A percentile compares a stretch with the other conserved stretches of the same genome.
Conservation (phyloP, 2,329 filamentous ascomycete genomes). For the Ophiocordyceps sinensis region DNA sequence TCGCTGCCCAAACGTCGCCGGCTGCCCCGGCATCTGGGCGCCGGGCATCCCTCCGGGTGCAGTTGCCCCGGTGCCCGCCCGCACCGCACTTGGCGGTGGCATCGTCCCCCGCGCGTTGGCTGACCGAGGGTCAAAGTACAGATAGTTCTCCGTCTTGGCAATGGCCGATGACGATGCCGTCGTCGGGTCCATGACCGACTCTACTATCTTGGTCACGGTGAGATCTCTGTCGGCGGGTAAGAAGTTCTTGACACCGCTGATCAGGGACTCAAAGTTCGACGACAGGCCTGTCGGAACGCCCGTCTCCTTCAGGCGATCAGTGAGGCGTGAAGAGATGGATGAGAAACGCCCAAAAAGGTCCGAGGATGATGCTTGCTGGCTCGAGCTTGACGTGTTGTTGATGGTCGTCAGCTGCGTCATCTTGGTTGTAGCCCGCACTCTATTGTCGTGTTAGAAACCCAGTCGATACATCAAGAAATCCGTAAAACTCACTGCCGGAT, state of each 20-base stretch:
- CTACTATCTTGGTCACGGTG: slow-evolving; percentile 93
- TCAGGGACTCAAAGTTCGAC: slow-evolving; percentile 83
- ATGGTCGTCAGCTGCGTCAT: slow-evolving; percentile 97
- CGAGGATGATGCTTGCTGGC: slow-evolving; percentile 44
- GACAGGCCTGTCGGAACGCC: slow-evolving; percentile 54
- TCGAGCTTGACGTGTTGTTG: slow-evolving; percentile 48
- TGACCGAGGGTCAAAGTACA: slow-evolving; percentile 92
- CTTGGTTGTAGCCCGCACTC: slow-evolving; percentile 84
- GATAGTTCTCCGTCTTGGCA: slow-evolving; percentile 88
- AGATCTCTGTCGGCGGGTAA: slow-evolving; percentile 91
- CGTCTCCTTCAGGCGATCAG: slow-evolving; percentile 86
- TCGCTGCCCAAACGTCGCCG: slow-evolving; percentile 79
- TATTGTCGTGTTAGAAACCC: slow-evolving; percentile 15
- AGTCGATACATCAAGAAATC: neutral
- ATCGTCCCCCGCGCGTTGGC: slow-evolving; percentile 87
- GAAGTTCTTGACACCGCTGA: slow-evolving; percentile 96
- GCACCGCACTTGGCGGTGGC: slow-evolving; percentile 57
- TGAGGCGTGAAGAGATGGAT: slow-evolving; percentile 79
- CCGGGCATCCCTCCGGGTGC: slow-evolving; percentile 37
- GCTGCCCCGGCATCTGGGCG: slow-evolving; percentile 43
- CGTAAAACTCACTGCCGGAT: slow-evolving; percentile 55
- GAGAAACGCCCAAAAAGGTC: slow-evolving; percentile 91
- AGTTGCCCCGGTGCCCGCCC: slow-evolving; percentile 23
- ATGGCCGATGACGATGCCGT: slow-evolving; percentile 84
- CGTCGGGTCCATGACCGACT: slow-evolving; percentile 93